A percentile compares a stretch with the other conserved stretches of the same genome.
phyloP scores from a whole-genome alignment of 2,329 filamentous ascomycete genomes.

The Colletotrichum tanaceti region DNA sequence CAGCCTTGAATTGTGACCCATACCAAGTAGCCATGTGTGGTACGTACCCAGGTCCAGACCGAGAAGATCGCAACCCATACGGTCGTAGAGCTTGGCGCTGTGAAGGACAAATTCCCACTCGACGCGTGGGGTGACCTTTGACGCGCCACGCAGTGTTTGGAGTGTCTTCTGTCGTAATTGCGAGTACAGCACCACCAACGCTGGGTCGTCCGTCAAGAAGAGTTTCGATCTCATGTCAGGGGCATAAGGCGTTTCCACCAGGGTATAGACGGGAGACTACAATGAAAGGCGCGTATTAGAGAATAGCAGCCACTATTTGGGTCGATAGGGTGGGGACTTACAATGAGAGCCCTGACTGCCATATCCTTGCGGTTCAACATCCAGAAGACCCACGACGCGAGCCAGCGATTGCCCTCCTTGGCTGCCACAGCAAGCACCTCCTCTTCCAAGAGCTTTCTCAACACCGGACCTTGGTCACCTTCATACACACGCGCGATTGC shows the following conservation, averaged over 20 bases:
- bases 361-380: slow-evolving; percentile 85
- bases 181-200: slow-evolving; percentile 86
- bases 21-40: not conserved
- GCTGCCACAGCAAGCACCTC: slow-evolving; percentile 82
- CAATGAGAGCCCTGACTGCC: slow-evolving; percentile 85
- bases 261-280: slow-evolving; percentile 81
- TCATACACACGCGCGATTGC: slow-evolving; percentile 89
- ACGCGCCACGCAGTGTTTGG: slow-evolving; percentile 86
- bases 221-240: slow-evolving; percentile 79
- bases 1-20: slow-evolving; percentile 24
- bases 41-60: slow-evolving; percentile 82
- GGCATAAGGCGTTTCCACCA: slow-evolving; percentile 75
- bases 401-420: slow-evolving; percentile 88
- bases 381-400: slow-evolving; percentile 96
- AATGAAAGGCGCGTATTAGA: not conserved
- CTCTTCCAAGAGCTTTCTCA: slow-evolving; percentile 80
- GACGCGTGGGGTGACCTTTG: slow-evolving; percentile 79
- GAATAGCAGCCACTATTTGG: not conserved
- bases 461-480: slow-evolving; percentile 80
- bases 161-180: slow-evolving; percentile 84
- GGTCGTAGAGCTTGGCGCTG: slow-evolving; percentile 84
- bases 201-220: slow-evolving; percentile 91
- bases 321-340: slow-evolving; percentile 55
- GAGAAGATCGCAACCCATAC: slow-evolving; percentile 93
- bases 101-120: slow-evolving; percentile 93